A percentile compares a stretch with the other conserved stretches of the same genome.
Evolutionary conservation across 495 filamentous ascomycete genomes (phyloP).

Genomic region (Xanthoparmelia taractica): DNA sequence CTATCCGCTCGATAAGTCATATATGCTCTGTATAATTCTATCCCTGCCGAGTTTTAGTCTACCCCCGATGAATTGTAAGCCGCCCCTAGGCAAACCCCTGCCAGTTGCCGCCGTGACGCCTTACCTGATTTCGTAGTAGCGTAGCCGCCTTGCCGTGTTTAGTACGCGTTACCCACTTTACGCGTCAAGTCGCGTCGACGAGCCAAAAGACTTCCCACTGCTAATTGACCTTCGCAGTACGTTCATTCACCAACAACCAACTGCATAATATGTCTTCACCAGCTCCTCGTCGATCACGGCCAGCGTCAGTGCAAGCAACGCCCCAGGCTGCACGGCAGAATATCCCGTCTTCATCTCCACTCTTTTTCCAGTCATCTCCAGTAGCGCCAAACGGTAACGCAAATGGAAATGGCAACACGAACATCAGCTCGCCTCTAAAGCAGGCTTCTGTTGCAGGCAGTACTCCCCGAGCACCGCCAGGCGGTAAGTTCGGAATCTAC

Average conservation of each 20-base stretch:
- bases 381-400: slow-evolving; percentile 42
- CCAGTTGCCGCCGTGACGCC: too few relatives aligned
- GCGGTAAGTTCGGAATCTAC: slow-evolving; percentile 10
- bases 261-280: slow-evolving; percentile 42
- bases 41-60: too few relatives aligned
- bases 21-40: too few relatives aligned
- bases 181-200: slow-evolving; percentile 1
- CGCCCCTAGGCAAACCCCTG: too few relatives aligned
- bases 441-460: slow-evolving; percentile 56
- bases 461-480: slow-evolving; percentile 55
- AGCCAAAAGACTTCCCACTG: not conserved
- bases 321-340: slow-evolving; percentile 27
- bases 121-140: too few relatives aligned
- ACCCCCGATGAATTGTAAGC: too few relatives aligned
- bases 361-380: slow-evolving; percentile 77
- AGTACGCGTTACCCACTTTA: not conserved
- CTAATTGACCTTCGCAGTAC: not conserved
- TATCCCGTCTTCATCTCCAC: slow-evolving; percentile 62
- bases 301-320: slow-evolving; percentile 34
- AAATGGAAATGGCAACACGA: slow-evolving; percentile 44
- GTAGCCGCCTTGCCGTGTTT: too few relatives aligned
- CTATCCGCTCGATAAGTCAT: too few relatives aligned
- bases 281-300: slow-evolving; percentile 37
- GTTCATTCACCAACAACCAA: not conserved
- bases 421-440: slow-evolving; percentile 59